These are phyloP conservation scores for Ceriops tagal DNA, from an alignment of 345 rosid species.

Conservation along the genomic window DNA sequence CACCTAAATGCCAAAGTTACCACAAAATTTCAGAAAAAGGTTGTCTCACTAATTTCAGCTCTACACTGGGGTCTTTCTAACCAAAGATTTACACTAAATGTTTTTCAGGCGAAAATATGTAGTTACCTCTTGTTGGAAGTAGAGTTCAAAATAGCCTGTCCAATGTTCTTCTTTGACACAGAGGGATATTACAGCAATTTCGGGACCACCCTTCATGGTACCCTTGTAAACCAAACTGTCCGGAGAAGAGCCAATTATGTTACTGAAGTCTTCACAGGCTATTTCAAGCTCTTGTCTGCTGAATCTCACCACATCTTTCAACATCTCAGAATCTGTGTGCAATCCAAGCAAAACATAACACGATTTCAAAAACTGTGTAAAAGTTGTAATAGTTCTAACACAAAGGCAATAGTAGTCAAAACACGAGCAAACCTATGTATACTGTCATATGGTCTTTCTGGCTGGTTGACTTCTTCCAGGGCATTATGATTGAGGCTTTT, in stretches of 20 bases:
- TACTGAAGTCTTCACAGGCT: slow-evolving; percentile 99
- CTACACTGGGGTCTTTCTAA: slow-evolving; percentile 1
- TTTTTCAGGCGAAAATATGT: not conserved
- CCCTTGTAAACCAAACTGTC: slow-evolving; percentile 96
- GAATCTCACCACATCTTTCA: slow-evolving; percentile 74
- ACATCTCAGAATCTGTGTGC: slow-evolving; percentile 72
- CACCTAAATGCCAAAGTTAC: slow-evolving; percentile 51
- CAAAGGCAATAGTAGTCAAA: slow-evolving; percentile 2
- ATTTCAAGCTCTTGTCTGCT: slow-evolving; percentile 95
- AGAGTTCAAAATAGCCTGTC: slow-evolving; percentile 92
- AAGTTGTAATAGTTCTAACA: slow-evolving; percentile 4
- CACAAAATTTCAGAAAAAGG: slow-evolving; percentile 15
- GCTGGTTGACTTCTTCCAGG: slow-evolving; percentile 90
- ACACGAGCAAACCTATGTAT: slow-evolving; percentile 60
- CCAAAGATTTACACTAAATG: not conserved
- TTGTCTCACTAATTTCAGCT: slow-evolving; percentile 1
- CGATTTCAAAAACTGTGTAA: not conserved
- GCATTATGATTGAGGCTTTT: slow-evolving; percentile 79
- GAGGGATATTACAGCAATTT: slow-evolving; percentile 92
- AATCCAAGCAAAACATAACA: not conserved
- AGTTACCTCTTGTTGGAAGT: slow-evolving; percentile 86
- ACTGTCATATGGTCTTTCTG: slow-evolving; percentile 68
- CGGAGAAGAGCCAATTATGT: slow-evolving; percentile 88
- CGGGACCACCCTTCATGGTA: slow-evolving; percentile 80
- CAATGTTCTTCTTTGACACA: slow-evolving; percentile 84